Percentiles rank a stretch among this genome's conserved stretches.
Conservation (phyloP, 306 rosid genomes). For the Trifolium pratense region DNA sequence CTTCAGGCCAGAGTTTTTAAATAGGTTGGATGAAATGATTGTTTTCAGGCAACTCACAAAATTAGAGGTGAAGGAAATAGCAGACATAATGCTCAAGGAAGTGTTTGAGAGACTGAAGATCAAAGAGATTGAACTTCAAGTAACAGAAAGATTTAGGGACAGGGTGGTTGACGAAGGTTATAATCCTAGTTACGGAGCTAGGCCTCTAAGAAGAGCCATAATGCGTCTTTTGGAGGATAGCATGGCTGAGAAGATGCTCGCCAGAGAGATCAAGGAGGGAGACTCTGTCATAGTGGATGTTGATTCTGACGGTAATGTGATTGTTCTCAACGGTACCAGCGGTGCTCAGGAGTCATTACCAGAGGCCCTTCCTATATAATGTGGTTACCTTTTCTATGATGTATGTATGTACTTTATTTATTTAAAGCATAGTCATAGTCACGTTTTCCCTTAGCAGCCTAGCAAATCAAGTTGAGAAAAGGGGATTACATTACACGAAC, state of each 20-base stretch:
- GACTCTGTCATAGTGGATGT: slow-evolving; percentile 95
- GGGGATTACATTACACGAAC: neutral
- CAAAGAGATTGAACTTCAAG: slow-evolving; percentile 89
- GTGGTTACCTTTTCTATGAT: slow-evolving; percentile 40
- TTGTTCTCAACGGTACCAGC: slow-evolving; percentile 85
- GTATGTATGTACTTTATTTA: slow-evolving; percentile 41
- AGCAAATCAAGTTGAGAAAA: slow-evolving; percentile 29
- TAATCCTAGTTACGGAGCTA: slow-evolving; percentile 94
- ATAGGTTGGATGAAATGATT: slow-evolving; percentile 94
- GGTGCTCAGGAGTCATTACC: slow-evolving; percentile 72
- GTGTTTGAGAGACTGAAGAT: slow-evolving; percentile 79
- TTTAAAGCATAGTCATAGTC: slow-evolving; percentile 44
- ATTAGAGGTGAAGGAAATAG: slow-evolving; percentile 94
- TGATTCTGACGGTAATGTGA: slow-evolving; percentile 88
- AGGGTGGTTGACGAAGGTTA: slow-evolving; percentile 96
- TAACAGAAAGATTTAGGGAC: slow-evolving; percentile 90
- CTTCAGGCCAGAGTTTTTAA: slow-evolving; percentile 92
- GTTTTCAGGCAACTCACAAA: slow-evolving; percentile 96
- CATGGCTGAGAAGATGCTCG: slow-evolving; percentile 99
- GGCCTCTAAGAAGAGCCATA: slow-evolving; percentile 96
- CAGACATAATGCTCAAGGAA: slow-evolving; percentile 92
- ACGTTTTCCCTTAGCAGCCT: slow-evolving; percentile 25
- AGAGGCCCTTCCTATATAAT: slow-evolving; percentile 68
- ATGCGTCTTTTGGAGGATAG: slow-evolving; percentile 98
- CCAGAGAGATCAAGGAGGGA: slow-evolving; percentile 93